phyloP scores from a whole-genome alignment of 2,329 filamentous ascomycete species.

The Bipolaris oryzae region DNA sequence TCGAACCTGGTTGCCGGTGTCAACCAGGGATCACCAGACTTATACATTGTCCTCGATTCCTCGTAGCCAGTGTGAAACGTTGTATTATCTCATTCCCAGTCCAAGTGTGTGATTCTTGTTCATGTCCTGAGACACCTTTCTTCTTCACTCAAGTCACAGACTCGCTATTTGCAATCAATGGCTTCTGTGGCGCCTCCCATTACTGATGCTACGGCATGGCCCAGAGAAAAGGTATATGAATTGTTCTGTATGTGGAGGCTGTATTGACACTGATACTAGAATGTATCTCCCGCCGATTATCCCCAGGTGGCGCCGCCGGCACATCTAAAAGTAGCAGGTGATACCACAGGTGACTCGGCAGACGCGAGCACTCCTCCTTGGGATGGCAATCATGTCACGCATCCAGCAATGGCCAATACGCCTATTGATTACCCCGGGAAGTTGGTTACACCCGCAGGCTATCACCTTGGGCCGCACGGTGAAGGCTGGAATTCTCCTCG shows the following conservation, averaged over 20 bases:
- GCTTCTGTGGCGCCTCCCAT: background rate
- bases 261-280: background rate
- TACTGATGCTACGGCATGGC: background rate
- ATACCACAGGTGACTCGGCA: background rate
- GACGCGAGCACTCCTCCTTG: background rate
- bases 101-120: background rate
- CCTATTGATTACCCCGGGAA: background rate
- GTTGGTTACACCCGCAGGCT: slow-evolving; percentile 3
- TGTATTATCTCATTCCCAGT: background rate
- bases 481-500: background rate
- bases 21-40: background rate
- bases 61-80: background rate
- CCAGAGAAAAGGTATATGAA: background rate
- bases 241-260: background rate
- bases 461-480: background rate
- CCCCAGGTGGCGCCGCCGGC: background rate
- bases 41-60: background rate
- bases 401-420: background rate
- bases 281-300: background rate
- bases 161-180: background rate
- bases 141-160: background rate
- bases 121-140: background rate
- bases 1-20: background rate
- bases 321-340: background rate
- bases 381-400: background rate